Evolutionary conservation across 176 grass and related monocot genomes (phyloP), one percentile per base, ranked within the genome.

Genomic region (Dactylis glomerata): DNA sequence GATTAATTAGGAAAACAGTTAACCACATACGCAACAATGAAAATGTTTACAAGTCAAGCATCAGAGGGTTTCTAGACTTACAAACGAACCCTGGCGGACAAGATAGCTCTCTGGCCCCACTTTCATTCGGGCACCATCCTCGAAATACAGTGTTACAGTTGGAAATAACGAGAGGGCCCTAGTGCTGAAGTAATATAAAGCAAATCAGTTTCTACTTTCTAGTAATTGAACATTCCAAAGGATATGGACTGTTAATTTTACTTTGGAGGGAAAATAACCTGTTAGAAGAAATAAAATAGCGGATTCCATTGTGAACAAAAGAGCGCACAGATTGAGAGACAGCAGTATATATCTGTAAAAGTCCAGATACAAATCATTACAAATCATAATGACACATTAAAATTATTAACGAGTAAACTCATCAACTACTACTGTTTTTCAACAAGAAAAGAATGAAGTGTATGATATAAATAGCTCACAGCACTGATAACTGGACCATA

Each of bases 401-500:
- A 37, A 34, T 57, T 12, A 34, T 45, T 49, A 19, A 75, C 33
- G 8, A 36, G 19, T 37, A 38, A 27, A 74, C 1, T 22, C 20
- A 5, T 55, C 2, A 67, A 5, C 55, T 68, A 47, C 23, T 33
- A 68, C 23, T 33, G 68, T 14, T 30, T 11, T 17, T 31, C n/a
- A 28, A 23, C 52, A 68, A 55, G 32, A 19, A 55, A 17, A 19
- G 65, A 68, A 38, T 38, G 41, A 42, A 66, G 66, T 7, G 27
- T 30, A 26, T 32, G 32, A 56, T 68, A 75, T 69, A 36, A 87
- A 77, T 78, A 37, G 38, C 95, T 93, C 38, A 98, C 91, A 31
- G 95, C 89, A 68, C 68, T 93, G 81, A 98, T 63, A 92, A 98
- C 95, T 77, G 95, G 95, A 84, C 90, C 92, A 32, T 95, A 98